These are phyloP conservation scores for Olyra latifolia DNA, from an alignment of 176 grass and related monocot genomes.

Conservation along the genomic window DNA sequence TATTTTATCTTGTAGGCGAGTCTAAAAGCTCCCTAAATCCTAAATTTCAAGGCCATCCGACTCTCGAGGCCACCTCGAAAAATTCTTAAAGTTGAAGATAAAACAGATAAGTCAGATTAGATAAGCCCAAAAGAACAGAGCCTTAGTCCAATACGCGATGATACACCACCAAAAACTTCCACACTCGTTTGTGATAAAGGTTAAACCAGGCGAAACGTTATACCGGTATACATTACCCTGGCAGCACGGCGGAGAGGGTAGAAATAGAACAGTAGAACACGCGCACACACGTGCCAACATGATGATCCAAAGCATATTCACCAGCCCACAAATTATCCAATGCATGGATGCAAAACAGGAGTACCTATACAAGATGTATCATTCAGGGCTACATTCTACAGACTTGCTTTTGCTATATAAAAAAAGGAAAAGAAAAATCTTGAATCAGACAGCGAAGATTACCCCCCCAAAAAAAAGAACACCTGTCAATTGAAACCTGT, in stretches of 20 bases:
- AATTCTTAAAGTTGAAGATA: too few species aligned
- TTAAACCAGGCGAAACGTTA: too few species aligned
- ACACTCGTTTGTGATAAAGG: too few species aligned
- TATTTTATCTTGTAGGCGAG: too few species aligned
- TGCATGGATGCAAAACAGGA: not conserved
- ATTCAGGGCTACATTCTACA: not conserved
- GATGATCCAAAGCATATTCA: not conserved
- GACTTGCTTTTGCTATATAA: not conserved
- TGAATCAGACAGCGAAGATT: not conserved
- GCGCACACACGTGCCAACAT: not conserved
- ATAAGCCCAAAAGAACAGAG: too few species aligned
- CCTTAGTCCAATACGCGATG: too few species aligned
- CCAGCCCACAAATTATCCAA: slow-evolving; percentile 9
- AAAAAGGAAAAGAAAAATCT: not conserved
- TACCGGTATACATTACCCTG: not conserved
- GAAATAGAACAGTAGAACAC: not conserved
- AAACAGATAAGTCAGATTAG: too few species aligned
- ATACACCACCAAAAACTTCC: too few species aligned
- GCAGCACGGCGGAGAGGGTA: not conserved
- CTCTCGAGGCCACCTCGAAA: too few species aligned
- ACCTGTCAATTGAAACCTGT: not conserved
- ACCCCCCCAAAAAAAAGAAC: not conserved
- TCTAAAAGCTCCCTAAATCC: too few species aligned
- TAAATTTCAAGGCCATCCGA: too few species aligned
- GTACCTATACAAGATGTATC: slow-evolving; percentile 14